Evolutionary conservation across 495 filamentous ascomycete genomes (phyloP), one percentile per base, ranked within the genome.

Genomic region (Terfezia claveryi): DNA sequence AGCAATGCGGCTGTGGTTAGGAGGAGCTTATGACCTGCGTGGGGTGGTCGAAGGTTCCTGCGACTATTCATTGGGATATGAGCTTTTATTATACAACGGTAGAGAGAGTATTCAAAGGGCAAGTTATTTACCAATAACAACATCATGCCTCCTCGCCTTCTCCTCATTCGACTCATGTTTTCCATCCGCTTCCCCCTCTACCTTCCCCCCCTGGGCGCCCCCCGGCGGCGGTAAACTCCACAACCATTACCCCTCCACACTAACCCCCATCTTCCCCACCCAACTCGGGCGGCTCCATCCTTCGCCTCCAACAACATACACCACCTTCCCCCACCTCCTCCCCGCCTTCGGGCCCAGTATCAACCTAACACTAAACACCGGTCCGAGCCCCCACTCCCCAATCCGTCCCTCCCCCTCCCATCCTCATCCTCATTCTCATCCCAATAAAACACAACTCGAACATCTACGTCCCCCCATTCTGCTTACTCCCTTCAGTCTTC

Each of bases 1-100:
- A 85, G 71, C 52, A 94, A 71, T 5, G 82, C 81, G 9, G 80
- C 82, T 61, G 88, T 88, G 8, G 88, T 89, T 38, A 98, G 72
- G 8, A 74, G 70, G 37, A 20, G n/a, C 20, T 16, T 55, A 12
- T 58, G 16, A 38, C 37, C 41, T 8, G 11, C 32, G 52, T 36
- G 32, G n/a, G 23, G 27, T 52, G 10, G 36, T 52, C 51, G 16
- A 52, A 52, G n/a, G 23, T 52, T 14, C 51, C 51, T 10, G n/a
- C 51, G 16, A 27, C 27, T 32, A 32, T 32, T 32, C 7, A 32
- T 7, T 32, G 1, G 27, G 7, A 32, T 32, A 4, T 32, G 4
- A 32, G 27, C 27, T 32, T 5, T 7, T 32, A 32, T 7, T 20
- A 32, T 32, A 32, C 0, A 32, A 32, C 27, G 1, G 7, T 32